Conservation (phyloP, 257 asterid genomes). For the Eustoma russellianum region DNA sequence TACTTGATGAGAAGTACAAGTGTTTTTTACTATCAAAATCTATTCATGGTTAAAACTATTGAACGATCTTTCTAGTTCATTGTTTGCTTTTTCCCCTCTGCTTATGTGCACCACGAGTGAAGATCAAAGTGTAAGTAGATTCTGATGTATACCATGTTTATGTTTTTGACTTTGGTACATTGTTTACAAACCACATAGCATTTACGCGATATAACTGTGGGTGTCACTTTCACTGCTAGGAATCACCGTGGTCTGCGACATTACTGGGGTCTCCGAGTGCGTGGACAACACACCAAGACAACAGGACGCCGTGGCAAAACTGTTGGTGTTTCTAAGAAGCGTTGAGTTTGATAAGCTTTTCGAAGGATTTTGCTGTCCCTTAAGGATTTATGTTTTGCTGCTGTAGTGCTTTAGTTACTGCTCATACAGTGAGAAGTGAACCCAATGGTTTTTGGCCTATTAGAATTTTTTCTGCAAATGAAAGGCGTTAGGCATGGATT, state of each 20-base stretch:
- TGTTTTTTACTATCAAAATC: no score
- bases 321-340: constrained; percentile 95
- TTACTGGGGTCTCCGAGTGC: constrained; percentile 92
- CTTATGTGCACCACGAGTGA: no score
- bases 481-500: neutral
- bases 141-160: no score
- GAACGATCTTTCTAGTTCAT: no score
- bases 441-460: constrained; percentile 11
- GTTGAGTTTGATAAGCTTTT: constrained; percentile 21
- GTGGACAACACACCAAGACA: constrained; percentile 97
- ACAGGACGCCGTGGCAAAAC: constrained; percentile 95
- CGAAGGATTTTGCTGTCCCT: neutral
- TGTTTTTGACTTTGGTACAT: no score
- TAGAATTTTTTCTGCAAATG: constrained; percentile 3
- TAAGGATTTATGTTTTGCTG: constrained; percentile 3
- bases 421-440: constrained; percentile 3
- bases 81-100: no score
- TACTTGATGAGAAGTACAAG: no score
- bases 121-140: neutral
- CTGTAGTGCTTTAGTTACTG: constrained; percentile 1
- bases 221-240: constrained; percentile 18
- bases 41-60: no score
- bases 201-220: neutral
- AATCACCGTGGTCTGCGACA: constrained; percentile 95
- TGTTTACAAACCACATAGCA: no score